These are phyloP conservation scores for Polygonum maritimum DNA, from an alignment of 148 eudicot genomes.

Conservation along the genomic window DNA sequence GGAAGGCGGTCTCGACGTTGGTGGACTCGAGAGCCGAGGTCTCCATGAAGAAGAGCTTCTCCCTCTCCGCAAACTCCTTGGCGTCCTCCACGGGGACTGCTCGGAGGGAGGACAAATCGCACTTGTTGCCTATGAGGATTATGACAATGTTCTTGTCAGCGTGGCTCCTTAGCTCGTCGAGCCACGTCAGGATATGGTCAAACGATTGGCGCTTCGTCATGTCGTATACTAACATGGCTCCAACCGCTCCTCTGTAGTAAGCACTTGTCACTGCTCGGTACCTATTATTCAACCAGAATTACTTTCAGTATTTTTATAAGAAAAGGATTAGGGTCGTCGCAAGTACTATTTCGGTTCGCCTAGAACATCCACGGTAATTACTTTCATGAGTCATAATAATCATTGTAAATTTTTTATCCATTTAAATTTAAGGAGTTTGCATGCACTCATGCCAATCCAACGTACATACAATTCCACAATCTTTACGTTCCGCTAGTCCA, in stretches of 20 bases:
- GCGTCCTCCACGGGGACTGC: slow-evolving; percentile 54
- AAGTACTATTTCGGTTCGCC: too few species aligned
- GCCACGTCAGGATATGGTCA: slow-evolving; percentile 52
- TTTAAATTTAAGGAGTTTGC: too few species aligned
- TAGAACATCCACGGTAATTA: too few species aligned
- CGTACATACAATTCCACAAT: background rate
- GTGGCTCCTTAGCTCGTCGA: slow-evolving; percentile 45
- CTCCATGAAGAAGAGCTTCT: slow-evolving; percentile 52
- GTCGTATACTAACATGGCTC: slow-evolving; percentile 58
- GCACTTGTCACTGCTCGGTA: slow-evolving; percentile 62
- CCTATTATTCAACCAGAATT: slow-evolving; percentile 14
- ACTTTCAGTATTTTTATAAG: too few species aligned
- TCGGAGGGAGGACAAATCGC: slow-evolving; percentile 40
- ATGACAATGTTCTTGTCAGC: slow-evolving; percentile 50
- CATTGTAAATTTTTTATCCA: too few species aligned
- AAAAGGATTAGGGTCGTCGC: too few species aligned
- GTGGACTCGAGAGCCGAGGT: slow-evolving; percentile 52
- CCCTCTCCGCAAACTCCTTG: slow-evolving; percentile 52
- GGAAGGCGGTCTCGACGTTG: slow-evolving; percentile 44
- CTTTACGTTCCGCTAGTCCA: background rate
- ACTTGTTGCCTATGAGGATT: slow-evolving; percentile 49
- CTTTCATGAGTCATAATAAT: too few species aligned
- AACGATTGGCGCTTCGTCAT: slow-evolving; percentile 52
- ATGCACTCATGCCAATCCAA: background rate
- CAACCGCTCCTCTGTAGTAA: slow-evolving; percentile 58